phyloP scores from a whole-genome alignment of 345 rosid genomes.

The Lepidium didymum region DNA sequence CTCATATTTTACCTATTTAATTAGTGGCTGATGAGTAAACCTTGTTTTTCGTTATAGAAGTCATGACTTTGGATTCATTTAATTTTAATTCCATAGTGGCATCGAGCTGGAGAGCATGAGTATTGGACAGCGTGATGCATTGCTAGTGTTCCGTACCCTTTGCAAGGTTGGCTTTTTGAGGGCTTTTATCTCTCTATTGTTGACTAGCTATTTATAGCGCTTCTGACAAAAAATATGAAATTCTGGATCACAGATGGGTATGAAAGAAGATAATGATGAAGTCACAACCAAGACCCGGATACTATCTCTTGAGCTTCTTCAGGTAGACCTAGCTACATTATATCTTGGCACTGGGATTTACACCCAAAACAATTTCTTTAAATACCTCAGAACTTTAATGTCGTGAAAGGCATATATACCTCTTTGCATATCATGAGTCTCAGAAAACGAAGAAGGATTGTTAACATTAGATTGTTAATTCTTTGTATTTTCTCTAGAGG shows the following conservation, averaged over 20 bases:
- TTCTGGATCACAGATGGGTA: slow-evolving; percentile 68
- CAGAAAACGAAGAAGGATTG: neutral
- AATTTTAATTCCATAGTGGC: slow-evolving; percentile 43
- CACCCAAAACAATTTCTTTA: neutral
- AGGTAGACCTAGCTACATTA: slow-evolving; percentile 43
- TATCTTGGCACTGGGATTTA: slow-evolving; percentile 7
- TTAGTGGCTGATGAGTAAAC: neutral
- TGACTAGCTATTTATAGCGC: slow-evolving; percentile 21
- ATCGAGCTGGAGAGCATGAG: slow-evolving; percentile 94
- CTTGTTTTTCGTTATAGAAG: slow-evolving; percentile 1
- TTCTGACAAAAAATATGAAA: slow-evolving; percentile 11
- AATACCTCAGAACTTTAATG: slow-evolving; percentile 2
- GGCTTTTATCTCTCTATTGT: neutral
- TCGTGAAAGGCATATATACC: neutral
- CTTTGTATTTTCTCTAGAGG: neutral
- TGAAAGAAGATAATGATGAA: slow-evolving; percentile 97
- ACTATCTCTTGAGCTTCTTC: slow-evolving; percentile 95
- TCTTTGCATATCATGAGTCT: neutral
- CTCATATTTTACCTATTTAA: neutral
- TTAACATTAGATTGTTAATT: neutral
- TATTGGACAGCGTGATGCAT: slow-evolving; percentile 90
- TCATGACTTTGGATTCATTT: slow-evolving; percentile 1
- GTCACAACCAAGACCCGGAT: slow-evolving; percentile 86
- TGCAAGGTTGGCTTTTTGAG: slow-evolving; percentile 70
- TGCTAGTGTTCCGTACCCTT: slow-evolving; percentile 89